phyloP scores from a whole-genome alignment of 768 basidiomycete genomes.

The Megacollybia marginata region DNA sequence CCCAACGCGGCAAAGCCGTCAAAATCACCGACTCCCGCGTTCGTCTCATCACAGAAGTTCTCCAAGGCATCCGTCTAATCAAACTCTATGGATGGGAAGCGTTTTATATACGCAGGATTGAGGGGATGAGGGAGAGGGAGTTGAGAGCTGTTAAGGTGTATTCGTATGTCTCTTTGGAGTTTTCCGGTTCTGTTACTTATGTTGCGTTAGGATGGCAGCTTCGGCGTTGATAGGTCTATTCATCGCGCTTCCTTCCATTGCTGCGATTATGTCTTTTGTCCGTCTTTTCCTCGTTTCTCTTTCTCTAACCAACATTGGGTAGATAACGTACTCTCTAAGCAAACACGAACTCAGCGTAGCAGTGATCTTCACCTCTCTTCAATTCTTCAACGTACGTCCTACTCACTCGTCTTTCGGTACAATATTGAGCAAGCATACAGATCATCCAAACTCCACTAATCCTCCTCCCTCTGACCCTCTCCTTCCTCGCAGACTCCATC shows the following conservation, averaged over 20 bases:
- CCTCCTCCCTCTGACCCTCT: constrained; percentile 31
- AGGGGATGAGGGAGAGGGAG: constrained; percentile 29
- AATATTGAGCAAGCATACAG: too few species aligned
- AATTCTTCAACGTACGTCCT: constrained; percentile 12
- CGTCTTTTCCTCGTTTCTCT: constrained; percentile 12
- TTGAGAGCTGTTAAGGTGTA: constrained; percentile 27
- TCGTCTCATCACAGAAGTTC: constrained; percentile 55
- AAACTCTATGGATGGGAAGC: constrained; percentile 58
- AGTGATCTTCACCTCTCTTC: constrained; percentile 25
- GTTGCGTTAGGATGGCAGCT: constrained; percentile 12
- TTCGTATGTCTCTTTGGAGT: not conserved
- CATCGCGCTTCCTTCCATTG: constrained; percentile 28
- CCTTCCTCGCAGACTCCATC: constrained; percentile 22
- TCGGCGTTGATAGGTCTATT: constrained; percentile 17
- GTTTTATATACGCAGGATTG: constrained; percentile 39
- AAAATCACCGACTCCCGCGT: constrained; percentile 63
- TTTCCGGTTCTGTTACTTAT: not conserved
- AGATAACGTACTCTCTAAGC: constrained; percentile 32
- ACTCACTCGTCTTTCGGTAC: too few species aligned
- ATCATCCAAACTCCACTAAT: constrained; percentile 32
- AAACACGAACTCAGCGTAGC: constrained; percentile 30
- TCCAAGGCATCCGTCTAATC: constrained; percentile 61
- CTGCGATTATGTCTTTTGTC: constrained; percentile 35
- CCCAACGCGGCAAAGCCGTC: constrained; percentile 46
- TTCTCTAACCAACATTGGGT: not conserved